These are phyloP conservation scores for Chenopodium formosanum DNA, from an alignment of 148 eudicot species.

Conservation along the genomic window DNA sequence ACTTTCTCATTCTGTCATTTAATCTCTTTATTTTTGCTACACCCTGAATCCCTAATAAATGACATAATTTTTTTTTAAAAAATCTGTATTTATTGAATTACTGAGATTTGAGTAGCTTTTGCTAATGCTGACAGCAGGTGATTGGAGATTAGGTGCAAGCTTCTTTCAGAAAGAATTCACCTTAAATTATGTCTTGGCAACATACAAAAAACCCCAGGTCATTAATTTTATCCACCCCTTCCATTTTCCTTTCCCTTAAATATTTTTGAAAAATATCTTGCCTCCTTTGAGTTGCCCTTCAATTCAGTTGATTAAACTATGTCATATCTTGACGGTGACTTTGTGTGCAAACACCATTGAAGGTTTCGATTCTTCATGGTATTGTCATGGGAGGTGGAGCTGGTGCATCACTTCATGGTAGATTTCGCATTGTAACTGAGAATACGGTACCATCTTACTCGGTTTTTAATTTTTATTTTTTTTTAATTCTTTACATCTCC, in stretches of 20 bases:
- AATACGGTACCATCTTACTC: conserved; percentile 57
- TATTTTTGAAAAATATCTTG: not conserved
- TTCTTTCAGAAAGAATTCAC: conserved; percentile 62
- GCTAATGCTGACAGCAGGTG: conserved; percentile 42
- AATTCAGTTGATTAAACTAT: not conserved
- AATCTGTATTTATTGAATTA: not conserved
- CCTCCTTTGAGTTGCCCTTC: not conserved
- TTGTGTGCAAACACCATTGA: conserved; percentile 17
- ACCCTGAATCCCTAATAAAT: no score
- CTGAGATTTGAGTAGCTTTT: conserved; percentile 1
- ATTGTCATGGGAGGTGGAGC: conserved; percentile 99
- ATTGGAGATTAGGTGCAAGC: conserved; percentile 65
- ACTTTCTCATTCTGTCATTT: conserved; percentile 1
- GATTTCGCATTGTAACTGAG: conserved; percentile 91
- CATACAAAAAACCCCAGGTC: conserved; percentile 86
- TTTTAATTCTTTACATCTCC: not conserved
- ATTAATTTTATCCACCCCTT: not conserved
- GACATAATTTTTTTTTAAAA: not conserved
- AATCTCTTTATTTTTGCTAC: conserved; percentile 3
- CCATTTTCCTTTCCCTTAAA: not conserved
- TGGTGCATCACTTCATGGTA: conserved; percentile 87
- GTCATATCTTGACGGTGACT: conserved; percentile 7
- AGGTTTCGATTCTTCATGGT: conserved; percentile 94
- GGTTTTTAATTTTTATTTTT: not conserved
- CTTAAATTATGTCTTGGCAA: conserved; percentile 79